Base-by-base conservation (phyloP, 192 early-diverging fungal genomes). In the Umbelopsis sp. region DNA sequence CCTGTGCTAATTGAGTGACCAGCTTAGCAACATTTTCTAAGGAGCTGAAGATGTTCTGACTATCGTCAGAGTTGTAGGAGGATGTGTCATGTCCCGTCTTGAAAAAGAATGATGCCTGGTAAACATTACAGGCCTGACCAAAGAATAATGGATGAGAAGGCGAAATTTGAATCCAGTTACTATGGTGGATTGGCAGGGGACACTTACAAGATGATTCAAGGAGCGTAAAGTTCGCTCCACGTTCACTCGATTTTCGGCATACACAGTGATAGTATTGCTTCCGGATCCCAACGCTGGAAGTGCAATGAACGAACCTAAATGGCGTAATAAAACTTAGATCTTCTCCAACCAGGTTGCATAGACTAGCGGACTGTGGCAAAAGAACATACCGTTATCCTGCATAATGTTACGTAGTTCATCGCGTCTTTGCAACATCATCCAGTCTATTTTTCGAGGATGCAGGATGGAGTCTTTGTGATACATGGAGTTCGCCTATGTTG, bases 361-460 rank as follows among this genome's bases (percentile, higher is more conserved):
- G 37, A 30, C 37, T 41, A 41, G 5, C 35, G 37, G 5, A 41
- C 1, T 1, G 10, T 22, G 12, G 21, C 49, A 69, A 64, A 15
- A 10, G 16, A 27, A 46, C 53, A 46, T 80, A 46, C 85, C 91
- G 78, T 93, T 92, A 69, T 93, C 91, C 20, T 70, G 73, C 89
- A 91, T 90, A 49, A 93, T 90, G 33, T 87, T 81, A 10, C 74
- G 69, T 27, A 93, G 53, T 23, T 81, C 73, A 23, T 85, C 82
- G 13, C 81, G 84, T 33, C 83, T 69, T 67, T 83, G 78, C n/a
- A 85, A 55, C 23, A 90, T 64, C 73, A 93, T 81, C 91, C 91
- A 93, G 66, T 93, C 92, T 25, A 93, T 73, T 67, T 93, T 93
- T 2, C 86, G 74, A 4, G 88, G 88, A 9, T 89, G 71, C 51